These are phyloP conservation scores for Neurospora sp. DNA, from an alignment of 495 filamentous ascomycete species.

Conservation along the genomic window DNA sequence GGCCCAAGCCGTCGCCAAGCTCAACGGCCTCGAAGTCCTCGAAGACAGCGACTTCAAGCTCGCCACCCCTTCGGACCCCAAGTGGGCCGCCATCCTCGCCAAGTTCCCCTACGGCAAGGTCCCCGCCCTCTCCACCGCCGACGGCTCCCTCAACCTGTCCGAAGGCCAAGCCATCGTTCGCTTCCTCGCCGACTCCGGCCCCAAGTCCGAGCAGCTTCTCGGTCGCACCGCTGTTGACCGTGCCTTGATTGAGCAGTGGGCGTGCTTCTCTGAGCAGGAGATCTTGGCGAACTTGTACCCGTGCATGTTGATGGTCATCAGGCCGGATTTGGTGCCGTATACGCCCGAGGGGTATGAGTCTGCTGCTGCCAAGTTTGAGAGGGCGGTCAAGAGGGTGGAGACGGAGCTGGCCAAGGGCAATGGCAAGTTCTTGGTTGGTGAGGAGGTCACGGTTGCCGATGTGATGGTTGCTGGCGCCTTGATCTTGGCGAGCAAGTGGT, in stretches of 20 bases:
- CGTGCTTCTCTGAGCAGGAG: slow-evolving; percentile 38
- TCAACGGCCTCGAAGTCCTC: slow-evolving; percentile 40
- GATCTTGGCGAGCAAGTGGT: slow-evolving; percentile 27
- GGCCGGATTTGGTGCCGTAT: slow-evolving; percentile 19
- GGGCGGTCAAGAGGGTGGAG: slow-evolving; percentile 35
- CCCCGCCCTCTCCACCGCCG: slow-evolving; percentile 44
- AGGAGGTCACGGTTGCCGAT: slow-evolving; percentile 45
- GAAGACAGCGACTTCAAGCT: slow-evolving; percentile 30
- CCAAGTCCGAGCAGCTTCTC: slow-evolving; percentile 39
- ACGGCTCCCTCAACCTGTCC: slow-evolving; percentile 36
- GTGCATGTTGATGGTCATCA: slow-evolving; percentile 19
- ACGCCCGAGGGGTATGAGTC: slow-evolving; percentile 27
- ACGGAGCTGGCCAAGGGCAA: slow-evolving; percentile 4
- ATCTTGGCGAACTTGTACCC: slow-evolving; percentile 21
- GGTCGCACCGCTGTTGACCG: slow-evolving; percentile 36
- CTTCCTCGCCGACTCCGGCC: slow-evolving; percentile 44
- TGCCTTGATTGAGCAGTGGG: slow-evolving; percentile 43
- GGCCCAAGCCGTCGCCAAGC: slow-evolving; percentile 40
- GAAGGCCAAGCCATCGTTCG: slow-evolving; percentile 47
- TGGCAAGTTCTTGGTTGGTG: slow-evolving; percentile 38
- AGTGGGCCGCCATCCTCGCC: slow-evolving; percentile 37
- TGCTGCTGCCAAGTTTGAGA: slow-evolving; percentile 15
- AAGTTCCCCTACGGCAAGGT: slow-evolving; percentile 56
- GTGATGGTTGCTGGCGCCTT: slow-evolving; percentile 35
- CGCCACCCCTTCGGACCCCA: slow-evolving; percentile 26